Base-by-base conservation (phyloP, 2,329 filamentous ascomycete genomes). In the Curvularia verruculosa region DNA sequence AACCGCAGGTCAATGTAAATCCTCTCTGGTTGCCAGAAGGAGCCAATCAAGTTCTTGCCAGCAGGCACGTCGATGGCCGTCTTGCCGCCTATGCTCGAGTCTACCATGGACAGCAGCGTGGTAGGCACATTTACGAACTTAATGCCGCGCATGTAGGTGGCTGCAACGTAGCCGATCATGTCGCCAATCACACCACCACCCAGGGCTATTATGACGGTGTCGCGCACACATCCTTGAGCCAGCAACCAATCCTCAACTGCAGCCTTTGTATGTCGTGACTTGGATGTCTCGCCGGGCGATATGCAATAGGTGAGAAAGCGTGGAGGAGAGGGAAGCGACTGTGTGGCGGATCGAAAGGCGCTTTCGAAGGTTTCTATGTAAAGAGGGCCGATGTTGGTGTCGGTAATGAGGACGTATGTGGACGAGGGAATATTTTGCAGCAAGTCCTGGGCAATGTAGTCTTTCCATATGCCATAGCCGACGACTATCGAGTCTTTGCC, bases 201-300 rank as follows among this genome's bases (percentile, higher is more conserved):
- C 9, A 99, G 85, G 23, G 95, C 95, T 74, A 99, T 91, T 57
- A 99, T 88, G 63, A 99, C 91, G 0, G 92, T 96, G 77, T 99
- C 95, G 66, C 95, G 85, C 24, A 93, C 96, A 80, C 95, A 99
- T 88, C 89, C 88, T 69, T 96, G 87, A 65, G 87, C 86, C 57
- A 98, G 83, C 86, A 99, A 89, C 95, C 95, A 99, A 78, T 99
- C 95, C 77, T 99, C 95, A 51, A 99, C 93, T 68, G 94, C 90
- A 44, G 90, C 93, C 79, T 98, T 98, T 50, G 93, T 97, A 75
- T 92, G 89, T 63, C 95, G 87, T 65, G 91, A 91, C 79, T 99
- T 99, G 51, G 93, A 96, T 58, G 87, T 91, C 80, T 99, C 95
- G 58, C 95, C 95, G 0, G 95, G 95, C 2, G 92, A 88, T 58